These are phyloP conservation scores for Lyophyllum shimeji DNA, from an alignment of 768 basidiomycete species.

Conservation along the genomic window DNA sequence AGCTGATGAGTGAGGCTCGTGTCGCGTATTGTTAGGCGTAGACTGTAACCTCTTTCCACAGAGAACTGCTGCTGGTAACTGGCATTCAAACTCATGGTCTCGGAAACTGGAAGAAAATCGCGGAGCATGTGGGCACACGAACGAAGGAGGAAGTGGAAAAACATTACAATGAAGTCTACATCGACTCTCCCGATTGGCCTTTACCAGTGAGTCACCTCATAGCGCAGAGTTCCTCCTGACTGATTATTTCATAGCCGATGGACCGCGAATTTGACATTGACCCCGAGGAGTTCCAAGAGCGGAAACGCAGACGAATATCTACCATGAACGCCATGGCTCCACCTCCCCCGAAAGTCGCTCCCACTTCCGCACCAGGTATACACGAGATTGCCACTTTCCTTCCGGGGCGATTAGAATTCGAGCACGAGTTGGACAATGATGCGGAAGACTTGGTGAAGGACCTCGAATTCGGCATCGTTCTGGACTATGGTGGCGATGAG, in stretches of 20 bases:
- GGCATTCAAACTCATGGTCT: conserved; percentile 86
- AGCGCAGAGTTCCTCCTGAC: conserved; percentile 1
- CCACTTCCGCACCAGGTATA: conserved; percentile 86
- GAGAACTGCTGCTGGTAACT: conserved; percentile 87
- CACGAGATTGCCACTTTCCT: conserved; percentile 93
- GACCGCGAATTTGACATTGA: conserved; percentile 69
- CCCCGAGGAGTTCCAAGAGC: conserved; percentile 80
- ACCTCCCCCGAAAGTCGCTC: conserved; percentile 66
- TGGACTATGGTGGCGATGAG: conserved; percentile 81
- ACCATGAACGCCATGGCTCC: conserved; percentile 62
- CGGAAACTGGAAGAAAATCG: conserved; percentile 96
- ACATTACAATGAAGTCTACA: conserved; percentile 83
- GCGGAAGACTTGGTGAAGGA: conserved; percentile 95
- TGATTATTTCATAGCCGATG: conserved; percentile 38
- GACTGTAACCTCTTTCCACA: conserved; percentile 26
- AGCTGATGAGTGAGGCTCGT: conserved; percentile 81
- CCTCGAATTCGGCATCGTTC: conserved; percentile 91
- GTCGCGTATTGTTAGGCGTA: background rate
- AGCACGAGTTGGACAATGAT: conserved; percentile 96
- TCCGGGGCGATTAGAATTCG: conserved; percentile 97
- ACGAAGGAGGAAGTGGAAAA: conserved; percentile 91
- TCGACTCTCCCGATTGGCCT: conserved; percentile 78
- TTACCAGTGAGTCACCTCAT: conserved; percentile 58
- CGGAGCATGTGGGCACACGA: conserved; percentile 91
- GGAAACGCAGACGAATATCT: conserved; percentile 87